Conservation (phyloP, 2,329 filamentous ascomycete genomes). For the Calonectria montana region DNA sequence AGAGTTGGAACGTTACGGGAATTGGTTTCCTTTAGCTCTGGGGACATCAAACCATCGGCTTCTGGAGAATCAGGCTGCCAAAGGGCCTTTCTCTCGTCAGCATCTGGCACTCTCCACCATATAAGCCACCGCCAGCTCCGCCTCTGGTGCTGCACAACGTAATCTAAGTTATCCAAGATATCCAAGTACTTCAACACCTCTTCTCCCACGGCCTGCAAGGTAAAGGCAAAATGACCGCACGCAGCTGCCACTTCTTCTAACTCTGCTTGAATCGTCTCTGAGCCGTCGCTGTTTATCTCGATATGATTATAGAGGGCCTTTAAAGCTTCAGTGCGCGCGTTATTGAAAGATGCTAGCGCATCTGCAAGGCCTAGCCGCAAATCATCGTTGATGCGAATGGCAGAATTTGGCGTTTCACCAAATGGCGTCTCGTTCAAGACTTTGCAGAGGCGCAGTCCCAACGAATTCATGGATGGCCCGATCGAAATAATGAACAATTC, state of each 20-base stretch:
- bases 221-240: conserved; percentile 95
- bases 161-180: conserved; percentile 86
- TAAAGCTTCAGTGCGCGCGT: conserved; percentile 87
- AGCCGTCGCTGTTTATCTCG: conserved; percentile 66
- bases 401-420: conserved; percentile 53
- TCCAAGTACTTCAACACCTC: conserved; percentile 86
- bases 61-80: conserved; percentile 49
- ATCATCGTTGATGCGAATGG: conserved; percentile 76
- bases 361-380: conserved; percentile 84
- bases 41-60: conserved; percentile 30
- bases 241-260: conserved; percentile 96
- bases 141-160: conserved; percentile 69
- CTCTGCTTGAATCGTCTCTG: conserved; percentile 77
- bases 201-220: conserved; percentile 88
- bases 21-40: conserved; percentile 6
- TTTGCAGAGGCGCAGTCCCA: conserved; percentile 28
- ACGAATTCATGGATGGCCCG: conserved; percentile 25
- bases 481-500: conserved; percentile 33
- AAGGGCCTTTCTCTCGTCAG: conserved; percentile 20
- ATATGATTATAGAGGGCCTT: conserved; percentile 83
- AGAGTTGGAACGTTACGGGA: background rate
- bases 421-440: conserved; percentile 41
- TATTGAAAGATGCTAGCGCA: conserved; percentile 90
- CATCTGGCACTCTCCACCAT: conserved; percentile 69
- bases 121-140: conserved; percentile 85